These are phyloP conservation scores for Dalbergia oliveri DNA, from an alignment of 306 rosid genomes.

Conservation along the genomic window DNA sequence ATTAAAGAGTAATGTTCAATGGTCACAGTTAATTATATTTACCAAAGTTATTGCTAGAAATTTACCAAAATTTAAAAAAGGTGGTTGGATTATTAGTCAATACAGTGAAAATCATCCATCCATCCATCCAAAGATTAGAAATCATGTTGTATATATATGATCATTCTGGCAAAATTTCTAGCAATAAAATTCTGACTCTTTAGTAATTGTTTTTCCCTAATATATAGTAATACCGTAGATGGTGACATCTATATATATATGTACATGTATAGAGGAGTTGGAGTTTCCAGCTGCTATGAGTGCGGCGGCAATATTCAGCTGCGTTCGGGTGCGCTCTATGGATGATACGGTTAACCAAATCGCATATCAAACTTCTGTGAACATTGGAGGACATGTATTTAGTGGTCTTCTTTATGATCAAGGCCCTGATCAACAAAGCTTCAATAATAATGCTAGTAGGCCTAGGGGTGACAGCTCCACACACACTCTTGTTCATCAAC, in stretches of 20 bases:
- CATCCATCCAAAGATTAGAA: too few relatives aligned
- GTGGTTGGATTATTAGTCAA: too few relatives aligned
- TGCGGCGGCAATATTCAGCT: slow-evolving; percentile 54
- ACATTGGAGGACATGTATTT: slow-evolving; percentile 72
- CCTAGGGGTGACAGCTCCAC: slow-evolving; percentile 20
- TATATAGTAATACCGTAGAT: background rate
- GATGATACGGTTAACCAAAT: slow-evolving; percentile 54
- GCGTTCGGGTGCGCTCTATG: slow-evolving; percentile 61
- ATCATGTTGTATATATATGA: too few relatives aligned
- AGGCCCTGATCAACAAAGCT: slow-evolving; percentile 57
- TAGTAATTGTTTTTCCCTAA: too few relatives aligned
- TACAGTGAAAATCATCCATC: too few relatives aligned
- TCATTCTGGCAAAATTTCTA: too few relatives aligned
- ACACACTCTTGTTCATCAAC: slow-evolving; percentile 22
- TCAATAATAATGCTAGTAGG: background rate
- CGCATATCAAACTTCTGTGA: slow-evolving; percentile 71
- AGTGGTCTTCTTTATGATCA: slow-evolving; percentile 76
- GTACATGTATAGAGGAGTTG: slow-evolving; percentile 46
- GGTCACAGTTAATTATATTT: too few relatives aligned
- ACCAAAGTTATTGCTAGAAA: too few relatives aligned
- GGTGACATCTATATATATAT: background rate
- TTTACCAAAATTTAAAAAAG: too few relatives aligned
- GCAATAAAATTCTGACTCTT: too few relatives aligned
- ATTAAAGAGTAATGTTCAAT: too few relatives aligned
- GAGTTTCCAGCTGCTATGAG: slow-evolving; percentile 61